Conservation (phyloP, 1,284 basidiomycete species). For the Ceratobasidium sp. region DNA sequence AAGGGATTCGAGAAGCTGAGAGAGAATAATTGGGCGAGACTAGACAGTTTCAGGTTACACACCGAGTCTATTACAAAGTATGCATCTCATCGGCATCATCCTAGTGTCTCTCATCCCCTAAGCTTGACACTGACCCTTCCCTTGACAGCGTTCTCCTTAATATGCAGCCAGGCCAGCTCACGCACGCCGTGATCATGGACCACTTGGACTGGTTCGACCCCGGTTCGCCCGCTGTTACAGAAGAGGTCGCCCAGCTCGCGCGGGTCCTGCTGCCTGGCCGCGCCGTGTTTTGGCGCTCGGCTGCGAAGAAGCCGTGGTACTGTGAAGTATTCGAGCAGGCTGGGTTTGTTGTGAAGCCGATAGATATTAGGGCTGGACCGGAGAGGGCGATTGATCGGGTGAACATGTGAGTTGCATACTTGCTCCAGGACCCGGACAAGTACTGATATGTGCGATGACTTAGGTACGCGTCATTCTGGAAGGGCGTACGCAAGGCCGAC, state of each 20-base stretch:
- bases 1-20: slow-evolving; percentile 71
- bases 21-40: slow-evolving; percentile 60
- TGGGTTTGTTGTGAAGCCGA: slow-evolving; percentile 61
- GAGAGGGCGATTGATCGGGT: slow-evolving; percentile 69
- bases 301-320: slow-evolving; percentile 81
- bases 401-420: slow-evolving; percentile 64
- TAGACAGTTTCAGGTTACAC: slow-evolving; percentile 78
- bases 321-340: slow-evolving; percentile 64
- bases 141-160: slow-evolving; percentile 65
- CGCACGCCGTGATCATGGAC: slow-evolving; percentile 82
- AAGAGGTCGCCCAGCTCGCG: slow-evolving; percentile 71
- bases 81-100: slow-evolving; percentile 52
- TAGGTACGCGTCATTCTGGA: slow-evolving; percentile 58
- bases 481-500: slow-evolving; percentile 52
- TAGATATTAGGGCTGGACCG: slow-evolving; percentile 59
- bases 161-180: slow-evolving; percentile 65
- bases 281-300: slow-evolving; percentile 76
- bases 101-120: slow-evolving; percentile 42
- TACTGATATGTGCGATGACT: background rate
- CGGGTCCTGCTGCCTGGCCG: slow-evolving; percentile 72
- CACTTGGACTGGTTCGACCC: slow-evolving; percentile 78
- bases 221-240: slow-evolving; percentile 67
- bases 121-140: background rate
- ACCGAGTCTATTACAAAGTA: slow-evolving; percentile 82
- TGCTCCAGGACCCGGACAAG: background rate